phyloP scores from a whole-genome alignment of 2,329 filamentous ascomycete genomes.

The Purpureocillium takamizusanense region DNA sequence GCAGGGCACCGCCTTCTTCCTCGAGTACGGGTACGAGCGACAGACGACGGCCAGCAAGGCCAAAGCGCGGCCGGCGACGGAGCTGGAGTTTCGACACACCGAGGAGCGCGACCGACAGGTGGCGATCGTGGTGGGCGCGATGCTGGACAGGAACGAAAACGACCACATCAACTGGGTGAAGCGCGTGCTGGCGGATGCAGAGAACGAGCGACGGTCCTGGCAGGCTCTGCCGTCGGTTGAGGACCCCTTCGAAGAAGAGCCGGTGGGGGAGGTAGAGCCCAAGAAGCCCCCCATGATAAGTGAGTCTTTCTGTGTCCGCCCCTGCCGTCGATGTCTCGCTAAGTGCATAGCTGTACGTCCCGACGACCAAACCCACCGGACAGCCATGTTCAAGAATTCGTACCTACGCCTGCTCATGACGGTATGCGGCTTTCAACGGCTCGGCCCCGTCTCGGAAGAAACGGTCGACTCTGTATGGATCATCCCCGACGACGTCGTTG shows the following conservation, averaged over 20 bases:
- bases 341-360: slow-evolving; percentile 46
- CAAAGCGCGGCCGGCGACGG: slow-evolving; percentile 63
- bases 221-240: slow-evolving; percentile 41
- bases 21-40: slow-evolving; percentile 85
- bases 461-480: slow-evolving; percentile 71
- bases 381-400: slow-evolving; percentile 81
- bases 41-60: slow-evolving; percentile 57
- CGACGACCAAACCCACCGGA: slow-evolving; percentile 56
- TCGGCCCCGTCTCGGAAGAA: slow-evolving; percentile 49
- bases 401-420: slow-evolving; percentile 79
- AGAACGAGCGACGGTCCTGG: slow-evolving; percentile 69
- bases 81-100: slow-evolving; percentile 71
- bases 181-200: slow-evolving; percentile 56
- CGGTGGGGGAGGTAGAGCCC: slow-evolving; percentile 13
- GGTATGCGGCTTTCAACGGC: slow-evolving; percentile 59
- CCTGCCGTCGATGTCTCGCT: slow-evolving; percentile 12
- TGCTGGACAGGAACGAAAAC: slow-evolving; percentile 71
- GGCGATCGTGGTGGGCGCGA: slow-evolving; percentile 66
- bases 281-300: slow-evolving; percentile 22
- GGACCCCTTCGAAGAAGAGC: slow-evolving; percentile 21
- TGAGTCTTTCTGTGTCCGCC: slow-evolving; percentile 13
- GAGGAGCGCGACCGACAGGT: slow-evolving; percentile 64
- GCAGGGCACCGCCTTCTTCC: slow-evolving; percentile 69
- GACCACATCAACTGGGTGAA: slow-evolving; percentile 79
- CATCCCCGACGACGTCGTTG: slow-evolving; percentile 56